phyloP scores from a whole-genome alignment of 164 flowering plant genomes.

The Vitis cinerea region DNA sequence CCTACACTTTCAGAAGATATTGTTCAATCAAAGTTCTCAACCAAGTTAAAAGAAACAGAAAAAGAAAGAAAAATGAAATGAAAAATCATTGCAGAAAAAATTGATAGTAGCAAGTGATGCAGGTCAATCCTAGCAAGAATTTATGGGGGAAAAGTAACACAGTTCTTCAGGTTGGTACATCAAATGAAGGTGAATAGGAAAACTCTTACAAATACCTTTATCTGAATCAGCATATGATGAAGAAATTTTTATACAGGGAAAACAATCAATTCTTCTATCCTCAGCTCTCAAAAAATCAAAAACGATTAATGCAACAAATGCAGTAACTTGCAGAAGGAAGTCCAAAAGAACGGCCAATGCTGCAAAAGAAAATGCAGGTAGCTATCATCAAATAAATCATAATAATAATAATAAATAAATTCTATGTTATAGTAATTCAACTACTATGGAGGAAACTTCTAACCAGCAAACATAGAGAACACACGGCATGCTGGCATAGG shows the following conservation, averaged over 20 bases:
- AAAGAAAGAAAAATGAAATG: conserved; percentile 5
- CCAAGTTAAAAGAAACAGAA: neutral
- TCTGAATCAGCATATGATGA: conserved; percentile 40
- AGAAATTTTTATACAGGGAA: conserved; percentile 75
- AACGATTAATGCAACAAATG: conserved; percentile 92
- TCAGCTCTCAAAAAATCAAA: conserved; percentile 86
- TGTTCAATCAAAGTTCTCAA: conserved; percentile 15
- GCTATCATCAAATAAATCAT: neutral
- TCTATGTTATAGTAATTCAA: neutral
- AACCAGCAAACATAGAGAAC: conserved; percentile 99
- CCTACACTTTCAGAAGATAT: conserved; percentile 42
- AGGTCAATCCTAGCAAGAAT: neutral
- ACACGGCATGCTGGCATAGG: conserved; percentile 99
- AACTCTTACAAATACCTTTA: conserved; percentile 43
- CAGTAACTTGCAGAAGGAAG: conserved; percentile 95
- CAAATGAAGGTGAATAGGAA: neutral
- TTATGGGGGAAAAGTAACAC: too few relatives aligned
- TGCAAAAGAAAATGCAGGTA: conserved; percentile 31
- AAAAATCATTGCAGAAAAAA: neutral
- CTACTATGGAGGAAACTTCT: neutral
- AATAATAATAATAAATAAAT: neutral
- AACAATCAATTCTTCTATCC: conserved; percentile 83
- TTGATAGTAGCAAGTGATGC: neutral
- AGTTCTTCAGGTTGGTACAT: neutral
- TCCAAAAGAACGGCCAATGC: conserved; percentile 97